Base-by-base conservation (phyloP, 176 grass and related monocot genomes). In the Tillandsia leiboldiana region DNA sequence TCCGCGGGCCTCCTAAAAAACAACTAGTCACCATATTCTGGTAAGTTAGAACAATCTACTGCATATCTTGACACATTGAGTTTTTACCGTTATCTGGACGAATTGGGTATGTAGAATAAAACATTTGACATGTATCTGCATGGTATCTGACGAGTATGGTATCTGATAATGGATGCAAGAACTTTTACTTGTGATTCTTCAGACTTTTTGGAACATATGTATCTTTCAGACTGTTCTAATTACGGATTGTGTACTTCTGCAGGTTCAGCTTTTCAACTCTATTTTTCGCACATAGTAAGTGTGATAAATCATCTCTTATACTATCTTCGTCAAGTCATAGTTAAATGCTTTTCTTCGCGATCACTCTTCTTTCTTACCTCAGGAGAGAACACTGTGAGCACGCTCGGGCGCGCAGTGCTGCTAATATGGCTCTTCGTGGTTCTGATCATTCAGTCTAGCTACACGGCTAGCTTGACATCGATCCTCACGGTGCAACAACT, bases 231-330 rank as follows among this genome's bases (percentile, higher is more conserved):
- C 33, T 42, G 33, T 42, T 61, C 56, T 83, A 76, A 67, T 73
- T 54, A 59, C 12, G 50, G 66, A 56, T 63, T 66, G 23, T 74
- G 13, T 49, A 58, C 59, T 1, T 58, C 76, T 85, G 81, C 88
- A 97, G 93, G 93, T 97, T 97, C 86, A 92, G 88, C 65, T 92
- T 97, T 83, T 97, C 93, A 0, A 97, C 93, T 54, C 70, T 97
- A 64, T 97, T 97, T 89, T 97, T 97, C 83, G 84, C 93, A 74
- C 93, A 97, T 22, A 87, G 93, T 97, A 70, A 97, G 93, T 85
- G 53, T 78, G 68, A 0, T 42, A 42, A 75, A 13, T 3, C 33
- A 49, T 18, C 11, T 14, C 49, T 70, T 78, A 48, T 49, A 63
- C 48, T 47, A 73, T 13, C 72, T n/a, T 63, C 53, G 66, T 12